Conservation (phyloP, 768 basidiomycete genomes). For the Leccinum rimulosum region DNA sequence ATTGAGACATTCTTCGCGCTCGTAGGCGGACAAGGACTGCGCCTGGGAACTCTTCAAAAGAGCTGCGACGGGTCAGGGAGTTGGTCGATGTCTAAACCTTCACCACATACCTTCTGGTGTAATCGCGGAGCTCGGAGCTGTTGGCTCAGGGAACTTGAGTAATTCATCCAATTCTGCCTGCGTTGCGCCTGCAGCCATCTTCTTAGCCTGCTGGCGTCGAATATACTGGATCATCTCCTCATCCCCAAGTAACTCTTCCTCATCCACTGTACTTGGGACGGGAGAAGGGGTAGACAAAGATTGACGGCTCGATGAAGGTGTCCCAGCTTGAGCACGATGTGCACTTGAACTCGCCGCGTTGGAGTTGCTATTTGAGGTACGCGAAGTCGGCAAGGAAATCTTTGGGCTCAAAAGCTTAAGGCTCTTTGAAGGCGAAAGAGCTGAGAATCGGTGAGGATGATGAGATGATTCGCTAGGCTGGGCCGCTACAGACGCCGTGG, state of each 20-base stretch:
- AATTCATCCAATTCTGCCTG: constrained; percentile 87
- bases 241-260: constrained; percentile 86
- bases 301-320: constrained; percentile 71
- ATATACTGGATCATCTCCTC: constrained; percentile 98
- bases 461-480: constrained; percentile 39
- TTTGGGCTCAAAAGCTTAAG: constrained; percentile 81
- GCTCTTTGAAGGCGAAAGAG: constrained; percentile 81
- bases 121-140: constrained; percentile 60
- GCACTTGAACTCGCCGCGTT: constrained; percentile 37
- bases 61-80: constrained; percentile 38
- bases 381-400: constrained; percentile 57
- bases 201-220: constrained; percentile 85
- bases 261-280: constrained; percentile 70
- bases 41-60: constrained; percentile 64
- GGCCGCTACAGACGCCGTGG: constrained; percentile 53
- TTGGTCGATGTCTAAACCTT: background rate
- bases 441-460: constrained; percentile 69
- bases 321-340: constrained; percentile 52
- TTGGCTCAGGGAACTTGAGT: constrained; percentile 90
- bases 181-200: constrained; percentile 75
- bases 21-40: constrained; percentile 79
- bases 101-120: constrained; percentile 65
- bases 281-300: constrained; percentile 86
- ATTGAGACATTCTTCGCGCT: constrained; percentile 89
- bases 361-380: constrained; percentile 44